phyloP scores from a whole-genome alignment of 352 stramenopile species.

The Phytopythium montanum region DNA sequence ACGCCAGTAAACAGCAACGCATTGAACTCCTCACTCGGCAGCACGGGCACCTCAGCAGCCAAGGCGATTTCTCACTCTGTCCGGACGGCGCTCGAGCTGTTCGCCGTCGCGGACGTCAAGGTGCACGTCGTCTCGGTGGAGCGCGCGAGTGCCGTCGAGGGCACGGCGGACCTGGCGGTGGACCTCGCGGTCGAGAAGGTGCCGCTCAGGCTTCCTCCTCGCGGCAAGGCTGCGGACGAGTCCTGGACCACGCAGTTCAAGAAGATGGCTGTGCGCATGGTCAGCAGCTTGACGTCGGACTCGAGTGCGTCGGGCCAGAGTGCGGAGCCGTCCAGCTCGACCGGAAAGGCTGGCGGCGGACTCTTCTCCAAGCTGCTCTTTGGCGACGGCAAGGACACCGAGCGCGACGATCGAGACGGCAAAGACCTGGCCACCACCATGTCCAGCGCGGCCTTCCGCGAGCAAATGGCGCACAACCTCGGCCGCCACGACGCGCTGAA shows the following conservation, averaged over 20 bases:
- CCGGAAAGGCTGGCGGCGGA: background rate
- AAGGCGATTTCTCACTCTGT: conserved; percentile 9
- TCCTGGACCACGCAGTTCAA: background rate
- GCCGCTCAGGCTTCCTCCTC: background rate
- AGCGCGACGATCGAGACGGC: background rate
- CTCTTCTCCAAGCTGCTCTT: background rate
- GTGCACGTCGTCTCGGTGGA: conserved; percentile 15
- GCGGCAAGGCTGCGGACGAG: background rate
- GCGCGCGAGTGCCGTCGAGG: conserved; percentile 1
- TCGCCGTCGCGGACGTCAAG: conserved; percentile 7
- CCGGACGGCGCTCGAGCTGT: conserved; percentile 18
- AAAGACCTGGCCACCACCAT: background rate
- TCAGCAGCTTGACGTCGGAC: background rate
- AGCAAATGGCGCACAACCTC: conserved; percentile 2
- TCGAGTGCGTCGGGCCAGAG: background rate
- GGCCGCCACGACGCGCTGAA: conserved; percentile 5
- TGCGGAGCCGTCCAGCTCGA: too few relatives aligned
- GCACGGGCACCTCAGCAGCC: background rate
- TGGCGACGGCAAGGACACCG: background rate
- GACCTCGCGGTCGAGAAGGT: conserved; percentile 6
- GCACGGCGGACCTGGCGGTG: background rate
- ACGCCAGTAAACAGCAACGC: background rate
- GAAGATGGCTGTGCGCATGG: background rate
- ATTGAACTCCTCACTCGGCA: background rate
- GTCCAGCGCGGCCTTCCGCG: background rate